Evolutionary conservation across 805 yeast species (phyloP).

Genomic region (Tetrapisispora phaffii): DNA sequence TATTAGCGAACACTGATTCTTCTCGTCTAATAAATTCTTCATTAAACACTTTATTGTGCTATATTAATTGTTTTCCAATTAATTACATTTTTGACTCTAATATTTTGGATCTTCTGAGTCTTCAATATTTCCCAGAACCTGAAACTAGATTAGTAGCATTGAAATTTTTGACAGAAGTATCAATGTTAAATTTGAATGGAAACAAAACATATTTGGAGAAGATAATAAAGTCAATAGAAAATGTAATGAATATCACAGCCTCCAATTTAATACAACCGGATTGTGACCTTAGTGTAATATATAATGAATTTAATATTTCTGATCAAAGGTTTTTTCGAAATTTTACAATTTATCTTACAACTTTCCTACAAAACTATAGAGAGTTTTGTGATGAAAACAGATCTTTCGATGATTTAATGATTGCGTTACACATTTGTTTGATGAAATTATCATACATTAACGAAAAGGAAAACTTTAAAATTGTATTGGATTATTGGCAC

Average conservation of each 20-base stretch:
- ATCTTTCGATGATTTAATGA: constrained; percentile 42
- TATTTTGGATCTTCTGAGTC: constrained; percentile 54
- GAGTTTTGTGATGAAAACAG: constrained; percentile 46
- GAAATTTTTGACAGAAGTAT: constrained; percentile 85
- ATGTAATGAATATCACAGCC: constrained; percentile 55
- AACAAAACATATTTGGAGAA: constrained; percentile 32
- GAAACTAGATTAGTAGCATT: constrained; percentile 73
- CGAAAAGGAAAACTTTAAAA: constrained; percentile 89
- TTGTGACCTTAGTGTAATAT: constrained; percentile 58
- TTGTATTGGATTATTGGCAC: constrained; percentile 90
- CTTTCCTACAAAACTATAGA: constrained; percentile 68
- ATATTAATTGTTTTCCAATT: constrained; percentile 86
- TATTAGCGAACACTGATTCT: constrained; percentile 70
- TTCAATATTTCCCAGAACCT: constrained; percentile 60
- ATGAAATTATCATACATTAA: constrained; percentile 77
- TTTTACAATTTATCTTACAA: constrained; percentile 82
- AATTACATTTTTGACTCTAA: constrained; percentile 81
- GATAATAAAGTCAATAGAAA: constrained; percentile 55
- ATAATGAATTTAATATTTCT: constrained; percentile 57
- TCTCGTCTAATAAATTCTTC: constrained; percentile 74
- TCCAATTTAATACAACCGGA: constrained; percentile 54
- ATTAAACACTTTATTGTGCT: constrained; percentile 63
- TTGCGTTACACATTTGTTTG: constrained; percentile 67
- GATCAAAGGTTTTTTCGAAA: constrained; percentile 92
- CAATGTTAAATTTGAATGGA: constrained; percentile 47